Conservation (phyloP, 148 eudicot species). For the Cornus florida region DNA sequence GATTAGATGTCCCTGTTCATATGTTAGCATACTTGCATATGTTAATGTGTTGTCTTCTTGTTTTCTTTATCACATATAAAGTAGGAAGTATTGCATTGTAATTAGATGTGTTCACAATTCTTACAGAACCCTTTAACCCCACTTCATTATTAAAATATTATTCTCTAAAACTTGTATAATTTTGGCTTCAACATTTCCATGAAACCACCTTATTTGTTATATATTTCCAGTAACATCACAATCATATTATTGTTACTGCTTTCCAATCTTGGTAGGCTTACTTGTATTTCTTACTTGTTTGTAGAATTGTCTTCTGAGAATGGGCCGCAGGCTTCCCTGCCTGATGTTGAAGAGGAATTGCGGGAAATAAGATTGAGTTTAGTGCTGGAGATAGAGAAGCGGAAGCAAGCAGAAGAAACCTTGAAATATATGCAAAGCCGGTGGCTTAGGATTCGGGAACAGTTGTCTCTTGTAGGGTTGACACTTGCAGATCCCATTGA, state of each 20-base stretch:
- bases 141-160: too few species aligned
- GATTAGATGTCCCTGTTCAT: background rate
- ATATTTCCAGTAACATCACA: background rate
- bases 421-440: constrained; percentile 50
- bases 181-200: background rate
- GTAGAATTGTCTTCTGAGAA: constrained; percentile 81
- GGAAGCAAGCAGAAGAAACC: constrained; percentile 83
- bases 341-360: constrained; percentile 68
- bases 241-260: background rate
- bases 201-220: background rate
- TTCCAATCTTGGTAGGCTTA: constrained; percentile 8
- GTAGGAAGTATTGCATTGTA: background rate
- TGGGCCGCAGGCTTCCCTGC: constrained; percentile 45
- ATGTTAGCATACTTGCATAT: background rate
- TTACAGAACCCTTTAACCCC: too few species aligned
- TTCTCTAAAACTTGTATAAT: too few species aligned
- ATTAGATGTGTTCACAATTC: background rate
- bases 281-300: constrained; percentile 15
- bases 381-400: constrained; percentile 85
- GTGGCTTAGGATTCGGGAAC: constrained; percentile 65
- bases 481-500: constrained; percentile 47
- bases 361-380: constrained; percentile 75
- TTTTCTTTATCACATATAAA: background rate
- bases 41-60: background rate
- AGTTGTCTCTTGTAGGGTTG: constrained; percentile 65